Evolutionary conservation across 495 filamentous ascomycete species (phyloP), one percentile per base, ranked within the genome.

Genomic region (Aspergillus bertholletiae): DNA sequence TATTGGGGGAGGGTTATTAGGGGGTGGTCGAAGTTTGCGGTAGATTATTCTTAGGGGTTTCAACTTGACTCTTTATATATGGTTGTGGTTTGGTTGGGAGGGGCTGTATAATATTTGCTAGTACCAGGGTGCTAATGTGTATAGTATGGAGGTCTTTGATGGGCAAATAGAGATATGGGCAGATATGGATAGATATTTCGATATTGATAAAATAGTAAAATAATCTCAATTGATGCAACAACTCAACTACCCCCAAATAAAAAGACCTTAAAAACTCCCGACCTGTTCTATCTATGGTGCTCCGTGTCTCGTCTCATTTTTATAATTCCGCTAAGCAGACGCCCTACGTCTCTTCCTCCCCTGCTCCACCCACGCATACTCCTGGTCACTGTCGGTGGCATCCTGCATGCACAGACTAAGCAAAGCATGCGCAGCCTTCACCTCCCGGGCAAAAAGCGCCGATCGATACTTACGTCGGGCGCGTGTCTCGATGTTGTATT

Each of bases 371-470:
- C 12, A 51, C 37, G 45, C 17, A 30, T 22, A 50, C 43, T 65
- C 57, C 24, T 49, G 28, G 26, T 63, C 62, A 18, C 47, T 54
- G 2, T 43, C 48, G 3, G 46, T 54, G 7, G 61, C 61, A 63
- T 80, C 74, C 56, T 76, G 72, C 58, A 77, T 76, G 46, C 79
- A 76, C 44, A 85, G 64, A 57, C 76, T 77, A 59, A 86, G 67
- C 54, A 86, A 64, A 43, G 81, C 69, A 64, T 81, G 71, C 18
- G 83, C 83, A 5, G 83, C 83, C 48, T 77, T 80, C 57, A 82
- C 77, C 56, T 83, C 80, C 20, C 56, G 49, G 1, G 51, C 48
- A 27, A 68, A 63, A 2, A 58, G 55, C 35, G 35, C 34, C 17
- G 34, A 6, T 22, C 18, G 35, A 2, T 7, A 35, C 18, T 46